Conservation (phyloP, 768 basidiomycete species). For the Leccinum olivaceopallidum region DNA sequence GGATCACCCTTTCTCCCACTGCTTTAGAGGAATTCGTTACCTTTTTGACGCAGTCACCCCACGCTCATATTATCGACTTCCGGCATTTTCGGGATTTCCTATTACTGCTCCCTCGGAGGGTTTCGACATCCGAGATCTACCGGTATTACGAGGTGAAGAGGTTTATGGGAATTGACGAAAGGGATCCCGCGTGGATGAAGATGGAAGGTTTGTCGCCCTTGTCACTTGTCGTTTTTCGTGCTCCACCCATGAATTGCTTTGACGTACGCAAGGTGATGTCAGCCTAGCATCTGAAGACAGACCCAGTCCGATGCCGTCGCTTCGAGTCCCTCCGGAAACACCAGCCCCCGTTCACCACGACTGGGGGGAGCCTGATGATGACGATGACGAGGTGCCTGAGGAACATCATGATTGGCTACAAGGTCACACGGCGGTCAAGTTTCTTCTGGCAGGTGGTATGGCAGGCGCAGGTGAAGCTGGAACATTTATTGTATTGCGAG, state of each 20-base stretch:
- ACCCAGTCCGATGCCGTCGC: conserved; percentile 39
- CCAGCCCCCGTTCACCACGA: conserved; percentile 31
- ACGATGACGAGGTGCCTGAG: conserved; percentile 58
- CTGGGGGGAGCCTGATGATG: conserved; percentile 47
- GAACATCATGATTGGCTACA: conserved; percentile 63
- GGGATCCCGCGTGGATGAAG: conserved; percentile 76
- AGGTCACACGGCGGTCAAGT: conserved; percentile 77
- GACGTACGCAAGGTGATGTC: conserved; percentile 62
- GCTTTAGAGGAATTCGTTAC: conserved; percentile 83
- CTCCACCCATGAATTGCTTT: conserved; percentile 25
- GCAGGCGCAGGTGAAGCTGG: conserved; percentile 87
- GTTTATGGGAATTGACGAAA: conserved; percentile 71
- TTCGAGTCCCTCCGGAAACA: conserved; percentile 15
- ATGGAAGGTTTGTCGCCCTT: conserved; percentile 72
- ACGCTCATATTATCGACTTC: conserved; percentile 73
- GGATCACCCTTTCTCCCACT: conserved; percentile 65
- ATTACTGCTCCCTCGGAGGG: conserved; percentile 79
- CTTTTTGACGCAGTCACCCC: conserved; percentile 69
- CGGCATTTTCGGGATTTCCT: conserved; percentile 89
- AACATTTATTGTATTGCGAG: conserved; percentile 21
- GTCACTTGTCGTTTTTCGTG: conserved; percentile 14
- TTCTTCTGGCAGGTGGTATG: conserved; percentile 89
- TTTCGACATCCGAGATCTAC: conserved; percentile 84
- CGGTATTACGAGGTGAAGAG: conserved; percentile 72
- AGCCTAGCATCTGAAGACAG: conserved; percentile 77